Base-by-base conservation (phyloP, 2,329 filamentous ascomycete genomes). In the Botrytis galanthina region DNA sequence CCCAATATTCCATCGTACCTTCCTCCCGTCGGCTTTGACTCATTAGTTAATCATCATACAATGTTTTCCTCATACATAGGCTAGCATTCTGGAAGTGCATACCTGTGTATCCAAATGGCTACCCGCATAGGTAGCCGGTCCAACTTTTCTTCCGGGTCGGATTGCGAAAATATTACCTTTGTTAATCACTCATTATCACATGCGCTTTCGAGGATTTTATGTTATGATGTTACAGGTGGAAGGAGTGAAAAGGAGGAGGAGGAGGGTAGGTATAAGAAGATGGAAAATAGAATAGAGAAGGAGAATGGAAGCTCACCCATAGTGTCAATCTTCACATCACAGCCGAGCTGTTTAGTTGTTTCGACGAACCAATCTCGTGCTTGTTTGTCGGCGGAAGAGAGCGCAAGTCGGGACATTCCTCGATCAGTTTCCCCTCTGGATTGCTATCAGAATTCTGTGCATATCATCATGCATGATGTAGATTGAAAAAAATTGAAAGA, bases 1-100 rank as follows among this genome's bases (percentile, higher is more conserved):
- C 93, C 93, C 0, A 96, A 82, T 46, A 95, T 93, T 0, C 93
- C 70, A 46, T 94, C 92, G 75, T 94, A 94, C 39, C 91, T 83
- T 0, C 91, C 91, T 1, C 91, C 91, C 0, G 82, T 83, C 2
- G 89, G 88, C 78, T 91, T 87, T 32, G 4, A 62, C 16, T 35
- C 29, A 32, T 70, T 26, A 61, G 35, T 0, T 87, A 89, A 79
- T 10, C 7, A 90, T 5, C 87, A 1, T 4, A 6, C 18, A 67
- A 66, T 12, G n/a, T 48, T 20, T 4, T 7, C 26, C 12, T 26
- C 26, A 32, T 1, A 1, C 9, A 18, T 4, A n/a, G 14, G 6
- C 29, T 22, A 32, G 16, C 26, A n/a, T 14, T 14, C 26, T 51
- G 16, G 10, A 61, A 20, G 26, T 35, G 72, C 73, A 72, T 46